Evolutionary conservation across 2,329 filamentous ascomycete genomes (phyloP), one percentile per base, ranked within the genome.

Genomic region (Lasiodiplodia sp.): DNA sequence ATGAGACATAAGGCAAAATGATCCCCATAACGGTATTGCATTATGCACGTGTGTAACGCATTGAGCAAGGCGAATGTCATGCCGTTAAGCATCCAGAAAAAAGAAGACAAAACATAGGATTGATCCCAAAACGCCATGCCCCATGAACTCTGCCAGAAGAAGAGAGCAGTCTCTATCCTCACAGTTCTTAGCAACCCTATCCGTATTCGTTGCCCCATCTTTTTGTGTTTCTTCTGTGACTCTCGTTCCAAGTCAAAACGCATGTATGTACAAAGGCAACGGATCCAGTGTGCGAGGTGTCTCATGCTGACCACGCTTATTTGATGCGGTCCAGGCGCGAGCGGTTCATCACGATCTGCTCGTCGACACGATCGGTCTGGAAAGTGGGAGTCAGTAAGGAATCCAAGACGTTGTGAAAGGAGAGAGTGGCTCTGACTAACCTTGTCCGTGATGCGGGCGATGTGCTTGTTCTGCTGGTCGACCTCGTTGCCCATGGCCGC

Each of bases 391-490:
- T 79, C 72, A 79, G 76, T 65, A 66, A n/a, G 16, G 21, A 31
- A 21, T 4, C 34, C 66, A 57, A 28, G 16, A n/a, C 38, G 21
- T n/a, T 12, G 21, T 18, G 4, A 56, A 4, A 28, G 66, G 40
- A 14, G 40, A 28, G 25, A 44, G 14, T 10, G 5, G 18, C 2
- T 5, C 4, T 28, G 14, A 55, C 66, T 68, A 18, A 68, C 66
- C 66, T 96, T 96, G 72, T 83, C 83, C 72, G 87, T 92, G 76
- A 97, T 93, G 69, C 90, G 87, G 71, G 92, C 90, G 75, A 97
- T 91, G 75, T 90, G 86, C 74, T 87, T 86, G 80, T 96, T 96
- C 82, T 96, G 92, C 69, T 87, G 83, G 70, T 93, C 90, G 28
- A 96, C 86, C 77, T 96, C 92, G 57, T 87, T 83, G 58, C 90